phyloP scores from a whole-genome alignment of 352 stramenopile species.

The Hyaloperonospora brassicae region DNA sequence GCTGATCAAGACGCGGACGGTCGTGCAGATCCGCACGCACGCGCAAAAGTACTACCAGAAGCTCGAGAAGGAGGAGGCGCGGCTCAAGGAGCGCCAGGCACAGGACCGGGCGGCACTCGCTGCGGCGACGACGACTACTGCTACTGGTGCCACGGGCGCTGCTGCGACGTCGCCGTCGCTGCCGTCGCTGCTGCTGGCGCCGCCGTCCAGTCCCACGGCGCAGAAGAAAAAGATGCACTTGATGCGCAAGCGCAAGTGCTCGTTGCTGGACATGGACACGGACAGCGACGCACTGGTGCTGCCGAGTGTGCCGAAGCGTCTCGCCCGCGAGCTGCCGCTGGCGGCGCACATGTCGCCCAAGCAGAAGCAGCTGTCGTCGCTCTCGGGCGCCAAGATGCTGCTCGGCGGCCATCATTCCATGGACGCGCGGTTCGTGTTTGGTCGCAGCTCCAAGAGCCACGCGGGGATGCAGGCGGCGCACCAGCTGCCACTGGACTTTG shows the following conservation, averaged over 20 bases:
- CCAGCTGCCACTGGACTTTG: constrained; percentile 53
- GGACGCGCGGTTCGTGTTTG: constrained; percentile 31
- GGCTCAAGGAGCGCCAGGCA: constrained; percentile 60
- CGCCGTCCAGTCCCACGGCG: constrained; percentile 16
- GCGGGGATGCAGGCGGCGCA: constrained; percentile 21
- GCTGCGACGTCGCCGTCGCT: background rate
- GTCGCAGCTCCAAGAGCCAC: constrained; percentile 23
- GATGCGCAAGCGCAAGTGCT: constrained; percentile 65
- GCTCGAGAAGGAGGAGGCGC: constrained; percentile 79
- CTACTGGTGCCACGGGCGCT: background rate
- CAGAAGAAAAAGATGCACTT: constrained; percentile 52
- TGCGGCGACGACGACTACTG: background rate
- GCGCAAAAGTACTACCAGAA: constrained; percentile 89
- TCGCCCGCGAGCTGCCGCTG: constrained; percentile 58
- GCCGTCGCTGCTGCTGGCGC: background rate
- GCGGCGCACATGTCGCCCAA: constrained; percentile 70
- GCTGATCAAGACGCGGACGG: constrained; percentile 90
- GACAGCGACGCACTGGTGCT: constrained; percentile 26
- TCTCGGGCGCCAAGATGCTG: constrained; percentile 42
- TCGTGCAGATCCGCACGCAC: constrained; percentile 85
- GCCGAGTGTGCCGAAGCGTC: constrained; percentile 55
- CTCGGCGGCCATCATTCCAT: constrained; percentile 26
- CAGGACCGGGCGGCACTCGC: constrained; percentile 25
- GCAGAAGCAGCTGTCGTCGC: constrained; percentile 39
- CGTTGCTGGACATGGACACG: constrained; percentile 24